Conservation (phyloP, 2,329 filamentous ascomycete genomes). For the Periconia macrospinosa region DNA sequence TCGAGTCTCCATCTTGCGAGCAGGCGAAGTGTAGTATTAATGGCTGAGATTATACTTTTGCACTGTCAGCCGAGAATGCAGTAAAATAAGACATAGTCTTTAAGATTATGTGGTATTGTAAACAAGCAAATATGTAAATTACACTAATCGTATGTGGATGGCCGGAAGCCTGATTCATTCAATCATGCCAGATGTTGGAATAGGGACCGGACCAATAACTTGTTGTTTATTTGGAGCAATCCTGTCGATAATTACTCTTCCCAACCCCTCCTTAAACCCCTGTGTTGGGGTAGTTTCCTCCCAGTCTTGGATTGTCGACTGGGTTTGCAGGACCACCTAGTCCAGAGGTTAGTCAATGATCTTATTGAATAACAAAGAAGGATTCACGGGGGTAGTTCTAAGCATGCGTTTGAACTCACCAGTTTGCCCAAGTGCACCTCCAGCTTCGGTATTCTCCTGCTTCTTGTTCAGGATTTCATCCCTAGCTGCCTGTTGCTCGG, state of each 20-base stretch:
- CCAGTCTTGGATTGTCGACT: constrained; percentile 11
- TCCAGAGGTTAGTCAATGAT: background rate
- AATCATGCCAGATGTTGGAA: no score
- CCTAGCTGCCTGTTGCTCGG: constrained; percentile 48
- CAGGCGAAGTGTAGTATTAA: no score
- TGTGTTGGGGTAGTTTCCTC: constrained; percentile 26
- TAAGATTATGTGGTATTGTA: no score
- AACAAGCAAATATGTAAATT: no score
- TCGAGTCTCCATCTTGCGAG: no score
- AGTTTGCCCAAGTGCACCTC: constrained; percentile 48
- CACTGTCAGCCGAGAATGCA: no score
- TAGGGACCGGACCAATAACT: no score
- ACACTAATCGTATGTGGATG: no score
- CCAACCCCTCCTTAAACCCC: constrained; percentile 12
- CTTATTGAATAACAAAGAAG: background rate
- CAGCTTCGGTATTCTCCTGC: constrained; percentile 41
- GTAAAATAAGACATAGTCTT: no score
- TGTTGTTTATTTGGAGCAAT: background rate
- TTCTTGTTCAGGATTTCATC: constrained; percentile 46
- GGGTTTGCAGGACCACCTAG: constrained; percentile 48
- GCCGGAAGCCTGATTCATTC: no score
- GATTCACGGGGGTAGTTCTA: background rate
- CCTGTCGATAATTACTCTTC: background rate
- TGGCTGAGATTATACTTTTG: no score
- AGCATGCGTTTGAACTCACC: constrained; percentile 10